Evolutionary conservation across 208 protist species (phyloP), one percentile per base, ranked within the genome.

Genomic region (Crithidia bombi): DNA sequence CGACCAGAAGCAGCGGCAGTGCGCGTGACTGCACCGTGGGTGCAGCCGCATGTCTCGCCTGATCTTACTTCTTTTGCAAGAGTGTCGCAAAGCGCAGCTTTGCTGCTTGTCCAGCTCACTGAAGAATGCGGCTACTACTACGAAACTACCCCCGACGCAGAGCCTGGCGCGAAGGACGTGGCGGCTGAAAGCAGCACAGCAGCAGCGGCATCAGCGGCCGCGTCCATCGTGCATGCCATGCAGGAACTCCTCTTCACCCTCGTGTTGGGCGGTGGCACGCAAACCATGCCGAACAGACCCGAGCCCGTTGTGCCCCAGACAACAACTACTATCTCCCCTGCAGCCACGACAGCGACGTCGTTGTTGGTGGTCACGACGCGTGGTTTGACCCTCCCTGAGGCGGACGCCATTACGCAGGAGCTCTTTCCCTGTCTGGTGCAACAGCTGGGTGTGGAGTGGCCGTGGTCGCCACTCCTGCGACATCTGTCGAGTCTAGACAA

Each of bases 361-460:
- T 47, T 67, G 30, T 19, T 71, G 6, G 66, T 90, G 5, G 41
- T 69, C 15, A 86, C 84, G 6, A 51, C 61, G 19, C 83, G 90
- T 49, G 80, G 71, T 15, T 62, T 90, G 25, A 69, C 65, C 10
- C 39, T 91, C 47, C 52, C 73, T 19, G 90, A 93, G 73, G 78
- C 80, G n/a, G 90, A 96, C 63, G 73, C 79, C 11, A 61, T 92
- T 15, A 25, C 74, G 4, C 74, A 79, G 44, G 30, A 77, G 33
- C 59, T 96, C 36, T 70, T 96, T 23, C 91, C 91, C 0, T 49
- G 75, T 11, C 59, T 96, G 25, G 57, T 92, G 39, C 88, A 92
- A 79, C 85, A 91, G 52, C 52, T 92, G 0, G 91, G 91, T 4
- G 78, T 85, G 54, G 91, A 96, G 67, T 96, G 91, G 91, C 64